These are phyloP conservation scores for Coelastrella sp. DNA, from an alignment of 139 green algal species.

Conservation along the genomic window DNA sequence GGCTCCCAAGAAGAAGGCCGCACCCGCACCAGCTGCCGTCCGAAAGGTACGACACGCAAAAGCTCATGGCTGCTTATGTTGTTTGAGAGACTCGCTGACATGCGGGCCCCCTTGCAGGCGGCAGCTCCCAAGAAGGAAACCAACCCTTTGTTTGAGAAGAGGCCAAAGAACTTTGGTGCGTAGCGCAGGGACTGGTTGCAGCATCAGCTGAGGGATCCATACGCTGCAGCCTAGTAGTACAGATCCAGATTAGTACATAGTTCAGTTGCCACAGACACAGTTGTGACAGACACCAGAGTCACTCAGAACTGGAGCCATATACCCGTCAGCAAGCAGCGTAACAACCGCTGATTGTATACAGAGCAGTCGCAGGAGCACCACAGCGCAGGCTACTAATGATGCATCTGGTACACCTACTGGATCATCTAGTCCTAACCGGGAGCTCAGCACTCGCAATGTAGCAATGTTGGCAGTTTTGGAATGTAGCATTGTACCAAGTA, in stretches of 20 bases:
- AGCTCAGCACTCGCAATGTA: too few relatives aligned
- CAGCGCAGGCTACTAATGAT: not conserved
- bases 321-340: not conserved
- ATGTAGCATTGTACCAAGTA: too few relatives aligned
- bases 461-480: too few relatives aligned
- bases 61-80: conserved; percentile 9
- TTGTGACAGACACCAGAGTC: not conserved
- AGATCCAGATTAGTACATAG: too few relatives aligned
- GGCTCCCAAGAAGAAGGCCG: conserved; percentile 88
- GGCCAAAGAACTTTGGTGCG: conserved; percentile 92
- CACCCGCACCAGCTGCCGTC: conserved; percentile 71
- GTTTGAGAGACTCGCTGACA: not conserved
- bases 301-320: too few relatives aligned
- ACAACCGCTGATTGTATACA: too few relatives aligned
- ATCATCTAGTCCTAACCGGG: not conserved
- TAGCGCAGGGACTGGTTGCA: not conserved
- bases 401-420: not conserved
- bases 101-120: conserved; percentile 49
- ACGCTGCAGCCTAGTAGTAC: not conserved
- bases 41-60: conserved; percentile 68
- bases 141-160: conserved; percentile 98
- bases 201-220: not conserved
- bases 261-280: too few relatives aligned
- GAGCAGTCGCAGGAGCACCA: too few relatives aligned
- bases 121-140: conserved; percentile 77